Percentiles rank a stretch among this genome's conserved stretches.
phyloP scores from a whole-genome alignment of 768 basidiomycete species.

The Termitomyces sp. region DNA sequence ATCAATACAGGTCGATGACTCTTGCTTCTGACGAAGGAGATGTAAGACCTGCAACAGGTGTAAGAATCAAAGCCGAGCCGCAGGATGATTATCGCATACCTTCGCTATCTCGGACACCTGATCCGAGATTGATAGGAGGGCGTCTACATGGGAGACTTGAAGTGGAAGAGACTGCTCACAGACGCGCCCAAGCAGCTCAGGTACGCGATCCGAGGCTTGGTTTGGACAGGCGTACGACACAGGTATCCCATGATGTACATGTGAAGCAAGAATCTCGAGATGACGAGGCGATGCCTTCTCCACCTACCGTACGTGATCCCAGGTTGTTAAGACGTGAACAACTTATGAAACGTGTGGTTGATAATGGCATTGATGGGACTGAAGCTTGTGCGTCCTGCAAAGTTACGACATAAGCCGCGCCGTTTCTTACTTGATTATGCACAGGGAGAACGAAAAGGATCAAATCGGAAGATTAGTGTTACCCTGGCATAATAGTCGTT shows the following conservation, averaged over 20 bases:
- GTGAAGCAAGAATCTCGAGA: slow-evolving; percentile 11
- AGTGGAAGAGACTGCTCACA: background rate
- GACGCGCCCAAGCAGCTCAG: background rate
- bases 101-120: background rate
- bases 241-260: background rate
- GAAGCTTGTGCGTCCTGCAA: background rate
- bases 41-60: background rate
- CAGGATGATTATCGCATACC: background rate
- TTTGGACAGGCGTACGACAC: background rate
- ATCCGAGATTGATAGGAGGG: background rate
- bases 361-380: background rate
- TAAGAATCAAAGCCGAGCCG: background rate
- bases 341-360: background rate
- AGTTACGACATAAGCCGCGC: background rate
- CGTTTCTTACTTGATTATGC: background rate
- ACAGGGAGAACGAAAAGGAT: background rate
- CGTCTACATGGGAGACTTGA: background rate
- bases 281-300: background rate
- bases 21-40: background rate
- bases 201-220: background rate
- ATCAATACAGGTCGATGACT: background rate
- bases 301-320: background rate
- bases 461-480: background rate
- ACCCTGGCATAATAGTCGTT: background rate
- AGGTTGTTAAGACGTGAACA: background rate